These are phyloP conservation scores for Paraglomus occultum DNA, from an alignment of 192 early-diverging fungal genomes.

Conservation along the genomic window DNA sequence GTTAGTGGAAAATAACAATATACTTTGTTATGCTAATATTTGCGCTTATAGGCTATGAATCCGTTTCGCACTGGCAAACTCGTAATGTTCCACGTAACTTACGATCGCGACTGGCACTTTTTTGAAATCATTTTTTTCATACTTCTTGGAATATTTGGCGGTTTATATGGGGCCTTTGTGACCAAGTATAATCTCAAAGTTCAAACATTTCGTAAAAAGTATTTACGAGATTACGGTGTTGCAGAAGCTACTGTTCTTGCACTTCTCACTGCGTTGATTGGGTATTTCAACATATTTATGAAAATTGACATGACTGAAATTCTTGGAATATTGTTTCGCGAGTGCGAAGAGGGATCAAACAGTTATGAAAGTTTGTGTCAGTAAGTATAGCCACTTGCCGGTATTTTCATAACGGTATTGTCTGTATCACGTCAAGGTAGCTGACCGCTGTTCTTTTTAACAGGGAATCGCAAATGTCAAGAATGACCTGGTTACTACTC, in stretches of 20 bases:
- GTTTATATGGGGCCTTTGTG: constrained; percentile 75
- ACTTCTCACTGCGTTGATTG: constrained; percentile 61
- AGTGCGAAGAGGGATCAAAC: constrained; percentile 61
- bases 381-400: constrained; percentile 31
- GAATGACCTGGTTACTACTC: constrained; percentile 50
- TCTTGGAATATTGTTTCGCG: constrained; percentile 69
- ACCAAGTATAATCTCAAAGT: constrained; percentile 72
- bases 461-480: constrained; percentile 22
- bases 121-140: constrained; percentile 87
- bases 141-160: constrained; percentile 80
- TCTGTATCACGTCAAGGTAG: constrained; percentile 34
- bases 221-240: constrained; percentile 64
- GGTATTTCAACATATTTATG: constrained; percentile 70
- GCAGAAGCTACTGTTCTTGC: constrained; percentile 64
- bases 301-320: constrained; percentile 87
- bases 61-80: constrained; percentile 96
- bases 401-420: no score
- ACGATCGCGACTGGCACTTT: constrained; percentile 92
- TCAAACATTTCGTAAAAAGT: constrained; percentile 66
- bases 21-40: constrained; percentile 18
- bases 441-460: constrained; percentile 21
- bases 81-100: constrained; percentile 93
- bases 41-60: constrained; percentile 63
- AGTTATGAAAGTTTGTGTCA: constrained; percentile 64
- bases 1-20: constrained; percentile 30